Conservation (phyloP, 2,329 filamentous ascomycete genomes). For the Hypoxylon sp. region DNA sequence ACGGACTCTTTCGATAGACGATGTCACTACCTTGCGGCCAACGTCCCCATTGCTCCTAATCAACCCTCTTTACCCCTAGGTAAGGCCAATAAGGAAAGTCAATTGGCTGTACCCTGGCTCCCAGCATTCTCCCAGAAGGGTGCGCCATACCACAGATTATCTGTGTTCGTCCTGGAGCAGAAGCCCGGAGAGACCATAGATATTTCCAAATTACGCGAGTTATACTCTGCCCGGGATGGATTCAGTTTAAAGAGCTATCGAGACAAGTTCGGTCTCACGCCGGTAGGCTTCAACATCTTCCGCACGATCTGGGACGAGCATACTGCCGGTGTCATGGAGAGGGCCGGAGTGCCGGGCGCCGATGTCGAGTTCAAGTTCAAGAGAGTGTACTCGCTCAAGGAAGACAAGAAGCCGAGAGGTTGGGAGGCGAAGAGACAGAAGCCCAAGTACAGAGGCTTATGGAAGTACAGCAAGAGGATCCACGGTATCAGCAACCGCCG, state of each 20-base stretch:
- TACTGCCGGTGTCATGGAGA: conserved; percentile 86
- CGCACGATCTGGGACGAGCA: conserved; percentile 88
- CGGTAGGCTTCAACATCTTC: conserved; percentile 89
- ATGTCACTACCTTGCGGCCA: conserved; percentile 85
- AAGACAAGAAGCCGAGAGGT: conserved; percentile 66
- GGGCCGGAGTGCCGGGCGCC: conserved; percentile 76
- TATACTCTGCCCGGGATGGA: conserved; percentile 64
- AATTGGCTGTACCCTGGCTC: conserved; percentile 82
- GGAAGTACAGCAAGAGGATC: conserved; percentile 72
- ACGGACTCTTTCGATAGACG: conserved; percentile 79
- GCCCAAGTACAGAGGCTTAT: conserved; percentile 70
- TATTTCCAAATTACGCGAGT: conserved; percentile 62
- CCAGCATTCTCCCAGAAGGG: conserved; percentile 90
- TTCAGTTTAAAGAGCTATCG: conserved; percentile 81
- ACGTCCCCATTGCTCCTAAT: conserved; percentile 62
- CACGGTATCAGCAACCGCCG: conserved; percentile 38
- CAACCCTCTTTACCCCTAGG: conserved; percentile 71
- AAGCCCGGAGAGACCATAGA: conserved; percentile 67
- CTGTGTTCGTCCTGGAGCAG: conserved; percentile 86
- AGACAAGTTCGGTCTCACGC: conserved; percentile 71
- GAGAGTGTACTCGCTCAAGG: conserved; percentile 74
- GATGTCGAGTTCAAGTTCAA: conserved; percentile 87
- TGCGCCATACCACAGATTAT: conserved; percentile 87
- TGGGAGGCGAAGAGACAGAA: conserved; percentile 73
- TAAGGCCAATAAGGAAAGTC: conserved; percentile 65